phyloP scores from a whole-genome alignment of 192 early-diverging fungal genomes.

The Gaertneriomyces sp. region DNA sequence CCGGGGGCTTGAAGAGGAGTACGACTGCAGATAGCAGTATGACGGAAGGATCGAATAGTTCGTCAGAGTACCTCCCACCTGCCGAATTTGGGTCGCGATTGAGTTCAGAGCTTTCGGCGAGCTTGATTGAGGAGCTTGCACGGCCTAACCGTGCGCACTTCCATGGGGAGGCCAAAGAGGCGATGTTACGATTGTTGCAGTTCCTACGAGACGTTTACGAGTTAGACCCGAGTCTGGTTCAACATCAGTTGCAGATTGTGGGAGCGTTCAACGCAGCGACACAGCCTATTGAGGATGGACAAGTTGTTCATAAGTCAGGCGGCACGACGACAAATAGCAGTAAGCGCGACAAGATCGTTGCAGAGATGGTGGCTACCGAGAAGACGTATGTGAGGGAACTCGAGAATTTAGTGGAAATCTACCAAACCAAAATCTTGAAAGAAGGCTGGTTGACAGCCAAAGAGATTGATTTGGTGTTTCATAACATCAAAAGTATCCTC shows the following conservation, averaged over 20 bases:
- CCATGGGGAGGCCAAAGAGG: slow-evolving; percentile 20
- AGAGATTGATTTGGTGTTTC: slow-evolving; percentile 52
- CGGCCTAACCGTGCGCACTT: slow-evolving; percentile 18
- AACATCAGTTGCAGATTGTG: background rate
- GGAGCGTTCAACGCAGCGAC: background rate
- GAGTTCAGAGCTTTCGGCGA: slow-evolving; percentile 12
- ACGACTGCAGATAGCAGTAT: too few species aligned
- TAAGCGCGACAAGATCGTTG: slow-evolving; percentile 63
- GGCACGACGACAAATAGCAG: slow-evolving; percentile 12
- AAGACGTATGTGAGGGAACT: slow-evolving; percentile 81
- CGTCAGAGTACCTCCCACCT: slow-evolving; percentile 10
- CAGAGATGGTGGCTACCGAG: slow-evolving; percentile 82
- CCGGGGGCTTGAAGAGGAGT: too few species aligned
- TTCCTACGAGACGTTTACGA: slow-evolving; percentile 61
- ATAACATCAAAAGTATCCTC: slow-evolving; percentile 77
- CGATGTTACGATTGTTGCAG: slow-evolving; percentile 43
- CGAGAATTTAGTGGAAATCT: slow-evolving; percentile 66
- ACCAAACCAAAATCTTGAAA: slow-evolving; percentile 50
- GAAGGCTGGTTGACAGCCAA: slow-evolving; percentile 25
- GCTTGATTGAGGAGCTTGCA: slow-evolving; percentile 22
- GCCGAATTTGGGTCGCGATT: slow-evolving; percentile 7
- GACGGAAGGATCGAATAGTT: too few species aligned
- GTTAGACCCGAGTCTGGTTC: slow-evolving; percentile 36
- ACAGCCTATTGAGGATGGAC: background rate
- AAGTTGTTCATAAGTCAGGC: background rate